phyloP scores from a whole-genome alignment of 169 alveolate species.

The Plasmodium berghei region DNA sequence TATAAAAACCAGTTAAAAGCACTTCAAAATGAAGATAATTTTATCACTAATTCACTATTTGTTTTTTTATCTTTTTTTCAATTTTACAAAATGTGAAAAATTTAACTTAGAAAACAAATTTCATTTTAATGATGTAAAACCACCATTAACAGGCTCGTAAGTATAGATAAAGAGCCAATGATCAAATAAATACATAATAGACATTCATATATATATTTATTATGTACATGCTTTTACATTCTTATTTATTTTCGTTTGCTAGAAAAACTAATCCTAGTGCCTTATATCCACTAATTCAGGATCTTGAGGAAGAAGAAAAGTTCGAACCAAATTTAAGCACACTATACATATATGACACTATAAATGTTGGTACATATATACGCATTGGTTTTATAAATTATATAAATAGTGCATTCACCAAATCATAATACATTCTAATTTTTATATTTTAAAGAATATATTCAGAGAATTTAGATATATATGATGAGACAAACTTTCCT shows the following conservation, averaged over 20 bases:
- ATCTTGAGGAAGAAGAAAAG: constrained; percentile 56
- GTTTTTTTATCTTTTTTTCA: constrained; percentile 1
- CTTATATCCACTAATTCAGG: constrained; percentile 55
- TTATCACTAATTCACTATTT: neutral
- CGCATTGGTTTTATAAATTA: too few relatives aligned
- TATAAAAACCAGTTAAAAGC: too few relatives aligned
- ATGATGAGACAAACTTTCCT: constrained; percentile 59
- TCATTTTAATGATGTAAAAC: neutral
- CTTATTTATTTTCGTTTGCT: neutral
- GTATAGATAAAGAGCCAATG: neutral
- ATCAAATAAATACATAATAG: neutral
- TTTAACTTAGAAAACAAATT: neutral
- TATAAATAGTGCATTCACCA: too few relatives aligned
- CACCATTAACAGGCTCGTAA: neutral
- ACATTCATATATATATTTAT: neutral
- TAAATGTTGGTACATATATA: neutral
- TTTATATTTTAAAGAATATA: constrained; percentile 6
- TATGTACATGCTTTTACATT: neutral
- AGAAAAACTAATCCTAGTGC: constrained; percentile 6
- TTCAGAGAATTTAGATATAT: constrained; percentile 9
- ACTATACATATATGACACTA: neutral
- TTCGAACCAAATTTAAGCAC: constrained; percentile 24
- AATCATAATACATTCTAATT: neutral
- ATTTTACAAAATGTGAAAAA: neutral
- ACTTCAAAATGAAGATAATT: neutral